Evolutionary conservation across 192 early-diverging fungal species (phyloP), one percentile per base, ranked within the genome.

Genomic region (Rhizophagus sp.): DNA sequence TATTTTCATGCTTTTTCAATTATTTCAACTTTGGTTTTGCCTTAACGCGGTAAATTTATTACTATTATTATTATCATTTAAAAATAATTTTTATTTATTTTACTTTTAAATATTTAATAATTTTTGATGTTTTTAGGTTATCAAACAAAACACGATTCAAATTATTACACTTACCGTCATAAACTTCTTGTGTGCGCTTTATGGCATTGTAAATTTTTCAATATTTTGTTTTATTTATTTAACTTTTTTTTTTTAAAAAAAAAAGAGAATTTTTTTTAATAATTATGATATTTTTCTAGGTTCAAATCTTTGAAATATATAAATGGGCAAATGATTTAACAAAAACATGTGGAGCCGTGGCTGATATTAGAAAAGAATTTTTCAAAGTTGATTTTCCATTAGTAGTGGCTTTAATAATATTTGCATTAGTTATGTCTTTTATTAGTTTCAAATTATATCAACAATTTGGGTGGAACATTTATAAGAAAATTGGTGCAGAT

Each of bases 401-500:
- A 10, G 67, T 93, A 27, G 78, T 84, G 4, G 47, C 92, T 39
- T 91, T 89, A 84, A 65, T 83, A 27, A 52, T 90, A 7, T 90
- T 89, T 76, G 81, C 81, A 0, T 39, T 86, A 4, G 80, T 82
- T 62, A 91, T 91, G 79, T 76, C 82, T 7, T 84, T 85, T 36
- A 69, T 90, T 22, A 87, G 90, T 62, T 90, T 87, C 74, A 90
- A 88, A 57, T 79, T 88, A 6, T 89, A 84, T 63, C 83, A 81
- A 33, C 82, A 88, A 62, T 88, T 88, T 81, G 86, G 91, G 30
- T 91, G 90, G 89, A 84, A 83, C 49, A 88, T 89, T 44, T 90
- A 88, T 83, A 89, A 88, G 73, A 87, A 87, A 81, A 91, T 92
- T 81, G 89, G 90, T 44, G 89, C 90, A 12, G 89, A 91, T 76